Evolutionary conservation across 2,329 filamentous ascomycete genomes (phyloP), one percentile per base, ranked within the genome.

Genomic region (Talaromyces sp.): DNA sequence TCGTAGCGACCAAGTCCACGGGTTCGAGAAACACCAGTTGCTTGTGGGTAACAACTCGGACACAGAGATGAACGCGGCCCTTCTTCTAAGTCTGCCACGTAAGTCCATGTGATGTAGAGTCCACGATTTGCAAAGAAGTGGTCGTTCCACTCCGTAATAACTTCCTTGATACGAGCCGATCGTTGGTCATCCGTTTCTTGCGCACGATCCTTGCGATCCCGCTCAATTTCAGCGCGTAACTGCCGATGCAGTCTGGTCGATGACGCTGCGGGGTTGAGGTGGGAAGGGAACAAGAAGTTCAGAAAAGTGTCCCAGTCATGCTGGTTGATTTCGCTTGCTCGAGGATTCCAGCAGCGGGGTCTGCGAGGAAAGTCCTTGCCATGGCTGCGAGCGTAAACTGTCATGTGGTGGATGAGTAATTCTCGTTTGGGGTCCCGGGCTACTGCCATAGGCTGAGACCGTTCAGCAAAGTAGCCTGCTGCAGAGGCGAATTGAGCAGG

Each of bases 291-390:
- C 5, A 80, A 65, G 67, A 77, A 76, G 50, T 74, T 73, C 25
- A 79, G 62, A 63, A 79, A 80, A 9, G 72, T 76, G 62, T 77
- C 72, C 78, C 78, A 80, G 66, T 80, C 78, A 66, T 76, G 72
- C 67, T 77, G 74, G 46, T 68, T 67, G 33, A 79, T 70, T 52
- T 77, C 73, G 25, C 71, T 66, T 44, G 67, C 66, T 11, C 71
- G 70, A 16, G 71, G 63, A 44, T 69, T 72, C 76, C 76, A 77
- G 64, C 77, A 77, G 2, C 77, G 76, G 1, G 76, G 75, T 44
- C 76, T 72, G 31, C 76, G 75, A n/a, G 73, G 71, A 16, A 77
- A 77, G 58, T 79, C 77, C 60, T 76, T 78, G 0, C 73, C 67
- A 64, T 77, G 75, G 60, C 74, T 78, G 46, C 75, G 72, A 8